Base-by-base conservation (phyloP, 768 basidiomycete species). In the Amyloporia xantha region DNA sequence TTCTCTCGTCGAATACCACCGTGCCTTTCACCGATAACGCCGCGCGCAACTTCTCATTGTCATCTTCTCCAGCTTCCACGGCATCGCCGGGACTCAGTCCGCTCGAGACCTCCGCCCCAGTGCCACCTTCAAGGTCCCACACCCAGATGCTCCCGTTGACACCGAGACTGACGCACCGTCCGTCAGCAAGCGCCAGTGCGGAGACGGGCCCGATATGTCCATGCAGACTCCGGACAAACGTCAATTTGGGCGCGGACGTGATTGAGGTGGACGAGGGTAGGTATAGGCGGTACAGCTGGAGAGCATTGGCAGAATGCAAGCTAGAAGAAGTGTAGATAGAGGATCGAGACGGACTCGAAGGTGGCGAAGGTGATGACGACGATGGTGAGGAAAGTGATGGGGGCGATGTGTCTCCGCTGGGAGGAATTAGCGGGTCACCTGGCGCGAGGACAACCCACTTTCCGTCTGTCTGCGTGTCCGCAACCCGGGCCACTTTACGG, bases 401-500 rank as follows among this genome's bases (percentile, higher is more conserved):
- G 5, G 62, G 47, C 13, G 58, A 38, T 5, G 56, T 36, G 33
- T 51, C 48, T 44, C 52, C 50, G 20, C 60, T 56, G n/a, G 57
- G 23, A 15, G 41, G 24, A n/a, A 44, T 12, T 15, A 54, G 37
- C 17, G 53, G 19, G 12, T 63, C 61, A 15, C 74, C 79, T 12
- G 86, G 80, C 12, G 83, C 87, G 41, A 90, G 72, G 11, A 91
- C 82, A 49, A 78, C 81, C 85, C 86, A 91, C 71, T 87, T 90
- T 7, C 89, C 89, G 59, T 91, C 89, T 4, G 89, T 87, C 58
- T 87, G 82, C 13, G 77, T 82, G 55, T 81, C 84, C n/a, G 82
- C 77, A 25, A 91, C 81, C 11, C 71, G 69, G 38, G 69, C 67
- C 17, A 91, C 76, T 63, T 87, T 90, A 49, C 87, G 84, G 24